Conservation (phyloP, 2,329 filamentous ascomycete genomes). For the Nemania sp. region DNA sequence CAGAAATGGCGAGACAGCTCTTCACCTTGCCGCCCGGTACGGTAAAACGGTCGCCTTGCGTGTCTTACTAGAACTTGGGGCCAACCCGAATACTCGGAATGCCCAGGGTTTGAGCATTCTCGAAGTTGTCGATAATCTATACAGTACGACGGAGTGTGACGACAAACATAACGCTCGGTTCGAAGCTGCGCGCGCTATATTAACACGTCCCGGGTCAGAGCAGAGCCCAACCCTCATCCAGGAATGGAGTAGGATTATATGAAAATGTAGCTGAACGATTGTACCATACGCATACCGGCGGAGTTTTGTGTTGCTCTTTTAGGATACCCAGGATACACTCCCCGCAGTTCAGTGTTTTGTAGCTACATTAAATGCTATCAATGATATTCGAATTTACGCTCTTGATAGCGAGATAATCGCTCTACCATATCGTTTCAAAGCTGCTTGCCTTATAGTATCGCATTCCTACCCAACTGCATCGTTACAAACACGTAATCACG, state of each 20-base stretch:
- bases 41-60: conserved; percentile 57
- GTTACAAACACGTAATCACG: too few relatives aligned
- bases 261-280: conserved; percentile 13
- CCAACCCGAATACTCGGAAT: conserved; percentile 53
- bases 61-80: conserved; percentile 50
- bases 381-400: neutral
- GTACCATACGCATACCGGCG: conserved; percentile 13
- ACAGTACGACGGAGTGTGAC: conserved; percentile 38
- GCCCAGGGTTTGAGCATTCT: conserved; percentile 49
- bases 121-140: conserved; percentile 49
- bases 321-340: conserved; percentile 21
- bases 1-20: conserved; percentile 56
- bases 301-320: conserved; percentile 9
- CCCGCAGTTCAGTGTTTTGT: conserved; percentile 10
- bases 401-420: too few relatives aligned
- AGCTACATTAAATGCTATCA: neutral
- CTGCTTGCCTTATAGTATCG: too few relatives aligned
- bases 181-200: conserved; percentile 51
- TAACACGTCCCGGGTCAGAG: conserved; percentile 44
- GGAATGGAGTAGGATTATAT: too few relatives aligned
- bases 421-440: too few relatives aligned
- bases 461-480: too few relatives aligned
- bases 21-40: conserved; percentile 56
- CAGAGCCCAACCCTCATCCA: conserved; percentile 46
- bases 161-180: conserved; percentile 45